phyloP scores from a whole-genome alignment of 139 green algal species.

The Picochlorum sp. region DNA sequence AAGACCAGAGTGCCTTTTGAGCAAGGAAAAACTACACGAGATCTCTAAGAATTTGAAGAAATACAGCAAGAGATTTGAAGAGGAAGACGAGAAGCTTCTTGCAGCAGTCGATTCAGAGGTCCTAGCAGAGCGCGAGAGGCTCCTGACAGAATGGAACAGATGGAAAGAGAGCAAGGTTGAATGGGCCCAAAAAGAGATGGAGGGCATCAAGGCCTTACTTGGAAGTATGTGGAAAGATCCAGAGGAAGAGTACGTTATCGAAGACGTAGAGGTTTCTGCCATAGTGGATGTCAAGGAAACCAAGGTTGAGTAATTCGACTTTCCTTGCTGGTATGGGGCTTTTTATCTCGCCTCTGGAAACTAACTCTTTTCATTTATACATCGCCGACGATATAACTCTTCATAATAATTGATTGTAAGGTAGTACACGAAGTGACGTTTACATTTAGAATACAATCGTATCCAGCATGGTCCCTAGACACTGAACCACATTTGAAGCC shows the following conservation, averaged over 20 bases:
- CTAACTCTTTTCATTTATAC: background rate
- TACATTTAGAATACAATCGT: slow-evolving; percentile 84
- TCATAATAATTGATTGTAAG: no score
- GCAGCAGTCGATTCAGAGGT: slow-evolving; percentile 62
- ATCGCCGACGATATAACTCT: background rate
- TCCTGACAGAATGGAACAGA: slow-evolving; percentile 60
- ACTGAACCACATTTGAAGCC: slow-evolving; percentile 88
- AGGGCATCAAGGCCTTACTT: slow-evolving; percentile 21
- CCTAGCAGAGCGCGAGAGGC: slow-evolving; percentile 50
- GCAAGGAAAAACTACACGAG: slow-evolving; percentile 74
- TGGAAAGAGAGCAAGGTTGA: slow-evolving; percentile 26
- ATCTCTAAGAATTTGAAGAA: slow-evolving; percentile 85
- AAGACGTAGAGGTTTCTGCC: slow-evolving; percentile 58
- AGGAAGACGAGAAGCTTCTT: slow-evolving; percentile 82
- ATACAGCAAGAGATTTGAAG: slow-evolving; percentile 88
- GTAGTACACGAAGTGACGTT: no score
- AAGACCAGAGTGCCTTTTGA: slow-evolving; percentile 71
- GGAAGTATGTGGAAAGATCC: slow-evolving; percentile 11
- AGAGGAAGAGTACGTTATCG: slow-evolving; percentile 28
- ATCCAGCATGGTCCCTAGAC: slow-evolving; percentile 90
- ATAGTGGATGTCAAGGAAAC: slow-evolving; percentile 67
- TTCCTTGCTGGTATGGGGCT: no score
- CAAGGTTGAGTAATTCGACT: slow-evolving; percentile 19
- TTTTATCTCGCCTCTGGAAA: no score
- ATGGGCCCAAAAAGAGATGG: slow-evolving; percentile 4